Evolutionary conservation across 164 flowering plant genomes (phyloP).

Genomic region (Magnolia officinalis): DNA sequence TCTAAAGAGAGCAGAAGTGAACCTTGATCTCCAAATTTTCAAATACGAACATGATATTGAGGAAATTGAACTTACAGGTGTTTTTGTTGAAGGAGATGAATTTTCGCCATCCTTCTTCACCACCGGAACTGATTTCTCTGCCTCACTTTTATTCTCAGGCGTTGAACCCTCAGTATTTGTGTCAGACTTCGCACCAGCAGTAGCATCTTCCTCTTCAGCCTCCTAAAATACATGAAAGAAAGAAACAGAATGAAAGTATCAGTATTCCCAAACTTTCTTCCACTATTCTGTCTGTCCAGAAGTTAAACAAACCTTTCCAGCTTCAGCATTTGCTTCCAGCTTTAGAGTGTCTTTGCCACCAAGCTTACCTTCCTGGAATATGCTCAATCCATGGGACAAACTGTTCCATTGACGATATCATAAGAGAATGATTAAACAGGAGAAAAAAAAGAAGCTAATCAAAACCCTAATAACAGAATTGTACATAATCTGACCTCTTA

Average conservation of each 20-base stretch:
- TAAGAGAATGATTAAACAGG: neutral
- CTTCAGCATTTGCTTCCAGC: conserved; percentile 45
- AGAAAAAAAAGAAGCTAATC: neutral
- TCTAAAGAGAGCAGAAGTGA: neutral
- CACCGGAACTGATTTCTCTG: conserved; percentile 36
- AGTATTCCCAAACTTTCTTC: neutral
- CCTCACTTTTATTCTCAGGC: conserved; percentile 48
- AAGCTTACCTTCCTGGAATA: conserved; percentile 65
- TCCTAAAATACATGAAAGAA: conserved; percentile 23
- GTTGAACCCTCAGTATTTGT: conserved; percentile 33
- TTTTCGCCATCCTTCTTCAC: conserved; percentile 49
- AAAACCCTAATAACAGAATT: neutral
- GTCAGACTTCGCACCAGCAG: conserved; percentile 36
- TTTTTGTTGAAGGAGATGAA: conserved; percentile 42
- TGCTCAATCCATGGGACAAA: conserved; percentile 81
- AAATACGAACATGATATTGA: too few species aligned
- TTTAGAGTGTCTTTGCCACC: conserved; percentile 39
- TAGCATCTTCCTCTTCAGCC: conserved; percentile 23
- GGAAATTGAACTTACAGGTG: conserved; percentile 31
- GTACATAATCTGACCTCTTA: conserved; percentile 44
- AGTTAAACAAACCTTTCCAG: conserved; percentile 43
- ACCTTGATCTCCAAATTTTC: neutral
- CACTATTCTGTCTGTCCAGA: neutral
- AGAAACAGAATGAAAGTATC: neutral
- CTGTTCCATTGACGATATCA: conserved; percentile 34